phyloP scores from a whole-genome alignment of 306 rosid species.

The Luffa acutangula region DNA sequence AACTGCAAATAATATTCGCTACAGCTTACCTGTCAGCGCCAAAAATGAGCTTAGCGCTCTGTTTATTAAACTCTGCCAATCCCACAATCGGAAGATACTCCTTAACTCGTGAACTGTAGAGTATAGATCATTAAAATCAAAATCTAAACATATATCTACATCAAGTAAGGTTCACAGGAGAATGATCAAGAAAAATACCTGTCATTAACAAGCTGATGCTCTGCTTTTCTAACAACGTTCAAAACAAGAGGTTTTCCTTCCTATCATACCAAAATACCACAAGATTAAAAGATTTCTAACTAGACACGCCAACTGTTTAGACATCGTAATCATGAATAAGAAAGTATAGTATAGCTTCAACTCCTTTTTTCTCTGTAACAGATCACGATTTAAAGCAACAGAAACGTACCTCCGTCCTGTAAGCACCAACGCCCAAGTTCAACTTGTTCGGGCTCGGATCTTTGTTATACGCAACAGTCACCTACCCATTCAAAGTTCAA shows the following conservation, averaged over 20 bases:
- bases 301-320: background rate
- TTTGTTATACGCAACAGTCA: slow-evolving; percentile 85
- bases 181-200: slow-evolving; percentile 6
- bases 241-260: slow-evolving; percentile 97
- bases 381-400: background rate
- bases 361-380: background rate
- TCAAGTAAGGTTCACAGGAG: background rate
- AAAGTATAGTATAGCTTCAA: background rate
- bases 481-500: slow-evolving; percentile 31
- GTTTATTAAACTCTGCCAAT: slow-evolving; percentile 73
- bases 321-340: background rate
- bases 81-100: slow-evolving; percentile 91
- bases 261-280: slow-evolving; percentile 27
- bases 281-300: background rate
- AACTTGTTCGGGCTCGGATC: slow-evolving; percentile 82
- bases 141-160: slow-evolving; percentile 2
- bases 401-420: slow-evolving; percentile 73
- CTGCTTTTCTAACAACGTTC: slow-evolving; percentile 76
- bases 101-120: slow-evolving; percentile 68
- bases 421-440: slow-evolving; percentile 97
- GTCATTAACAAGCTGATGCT: slow-evolving; percentile 64
- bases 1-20: background rate
- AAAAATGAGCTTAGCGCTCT: slow-evolving; percentile 88
- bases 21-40: slow-evolving; percentile 70
- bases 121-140: slow-evolving; percentile 19